A percentile compares a stretch with the other conserved stretches of the same genome.
These are phyloP conservation scores for Lactifluus volemus DNA, from an alignment of 768 basidiomycete species.

Conservation along the genomic window DNA sequence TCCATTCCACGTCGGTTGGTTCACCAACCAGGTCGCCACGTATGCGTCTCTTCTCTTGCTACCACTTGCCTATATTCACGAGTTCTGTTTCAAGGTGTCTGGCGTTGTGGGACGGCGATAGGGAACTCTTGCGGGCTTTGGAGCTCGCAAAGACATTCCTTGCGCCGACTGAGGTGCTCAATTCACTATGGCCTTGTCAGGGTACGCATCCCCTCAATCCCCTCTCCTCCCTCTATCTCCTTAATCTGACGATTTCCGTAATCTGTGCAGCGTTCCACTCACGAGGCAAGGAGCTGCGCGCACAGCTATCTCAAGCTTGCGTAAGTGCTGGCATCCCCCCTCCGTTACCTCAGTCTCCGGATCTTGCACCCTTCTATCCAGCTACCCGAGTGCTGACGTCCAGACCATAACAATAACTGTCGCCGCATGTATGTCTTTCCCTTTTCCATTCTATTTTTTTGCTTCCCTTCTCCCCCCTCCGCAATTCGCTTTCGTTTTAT, in stretches of 20 bases:
- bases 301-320: conserved; percentile 23
- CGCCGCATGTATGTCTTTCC: background rate
- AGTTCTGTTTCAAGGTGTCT: conserved; percentile 40
- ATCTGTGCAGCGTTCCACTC: conserved; percentile 19
- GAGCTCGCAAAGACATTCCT: conserved; percentile 60
- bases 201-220: background rate
- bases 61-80: background rate
- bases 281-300: conserved; percentile 22
- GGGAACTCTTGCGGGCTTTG: conserved; percentile 45
- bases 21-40: conserved; percentile 57
- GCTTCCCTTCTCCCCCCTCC: background rate
- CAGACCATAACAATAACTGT: background rate
- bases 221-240: background rate
- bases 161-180: conserved; percentile 55
- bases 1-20: conserved; percentile 25
- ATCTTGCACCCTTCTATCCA: background rate
- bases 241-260: background rate
- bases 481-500: background rate
- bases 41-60: conserved; percentile 25
- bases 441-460: background rate
- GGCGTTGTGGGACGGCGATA: conserved; percentile 57
- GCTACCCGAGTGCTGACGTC: background rate
- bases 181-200: conserved; percentile 56
- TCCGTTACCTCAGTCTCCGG: conserved; percentile 15
- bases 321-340: conserved; percentile 19